Percentiles rank a stretch among this genome's conserved stretches.
Evolutionary conservation across 2,329 filamentous ascomycete species (phyloP).

Genomic region (Delphinella strobiligena): DNA sequence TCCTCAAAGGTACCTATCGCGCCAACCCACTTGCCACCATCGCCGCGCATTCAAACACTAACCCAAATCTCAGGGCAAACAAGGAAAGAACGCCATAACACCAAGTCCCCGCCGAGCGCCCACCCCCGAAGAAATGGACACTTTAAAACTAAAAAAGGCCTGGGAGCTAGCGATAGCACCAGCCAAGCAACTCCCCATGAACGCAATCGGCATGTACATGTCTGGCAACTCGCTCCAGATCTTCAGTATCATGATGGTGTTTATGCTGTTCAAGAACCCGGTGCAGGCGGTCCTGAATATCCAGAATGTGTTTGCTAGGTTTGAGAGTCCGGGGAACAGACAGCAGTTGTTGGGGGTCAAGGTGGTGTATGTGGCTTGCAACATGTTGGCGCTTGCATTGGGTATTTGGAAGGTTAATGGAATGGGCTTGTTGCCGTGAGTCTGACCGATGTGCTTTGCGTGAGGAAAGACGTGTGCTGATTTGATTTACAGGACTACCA

Average conservation of each 20-base stretch:
- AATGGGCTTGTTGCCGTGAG: slow-evolving; percentile 88
- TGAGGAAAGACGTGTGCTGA: slow-evolving; percentile 13
- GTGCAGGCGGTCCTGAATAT: slow-evolving; percentile 73
- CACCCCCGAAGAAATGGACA: slow-evolving; percentile 78
- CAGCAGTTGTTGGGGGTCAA: slow-evolving; percentile 71
- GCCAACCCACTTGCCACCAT: not conserved
- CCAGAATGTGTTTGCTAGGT: slow-evolving; percentile 79
- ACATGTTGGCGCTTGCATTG: slow-evolving; percentile 68
- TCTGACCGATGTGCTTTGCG: slow-evolving; percentile 16
- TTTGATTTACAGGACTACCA: slow-evolving; percentile 58
- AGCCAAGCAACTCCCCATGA: slow-evolving; percentile 93
- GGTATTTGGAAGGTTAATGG: slow-evolving; percentile 94
- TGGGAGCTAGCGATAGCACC: slow-evolving; percentile 95
- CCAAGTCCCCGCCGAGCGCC: slow-evolving; percentile 49
- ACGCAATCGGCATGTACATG: slow-evolving; percentile 99
- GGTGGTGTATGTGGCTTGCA: slow-evolving; percentile 75
- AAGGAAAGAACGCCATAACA: slow-evolving; percentile 15
- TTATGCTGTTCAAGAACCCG: slow-evolving; percentile 97
- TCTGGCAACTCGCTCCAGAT: slow-evolving; percentile 96
- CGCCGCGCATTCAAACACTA: slow-evolving; percentile 45
- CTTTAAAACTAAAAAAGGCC: slow-evolving; percentile 93
- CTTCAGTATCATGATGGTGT: slow-evolving; percentile 99
- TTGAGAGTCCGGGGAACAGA: slow-evolving; percentile 71
- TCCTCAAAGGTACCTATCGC: slow-evolving; percentile 4
- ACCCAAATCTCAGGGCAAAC: slow-evolving; percentile 3